phyloP scores from a whole-genome alignment of 768 basidiomycete genomes.

The Tricholoma bakamatsutake region DNA sequence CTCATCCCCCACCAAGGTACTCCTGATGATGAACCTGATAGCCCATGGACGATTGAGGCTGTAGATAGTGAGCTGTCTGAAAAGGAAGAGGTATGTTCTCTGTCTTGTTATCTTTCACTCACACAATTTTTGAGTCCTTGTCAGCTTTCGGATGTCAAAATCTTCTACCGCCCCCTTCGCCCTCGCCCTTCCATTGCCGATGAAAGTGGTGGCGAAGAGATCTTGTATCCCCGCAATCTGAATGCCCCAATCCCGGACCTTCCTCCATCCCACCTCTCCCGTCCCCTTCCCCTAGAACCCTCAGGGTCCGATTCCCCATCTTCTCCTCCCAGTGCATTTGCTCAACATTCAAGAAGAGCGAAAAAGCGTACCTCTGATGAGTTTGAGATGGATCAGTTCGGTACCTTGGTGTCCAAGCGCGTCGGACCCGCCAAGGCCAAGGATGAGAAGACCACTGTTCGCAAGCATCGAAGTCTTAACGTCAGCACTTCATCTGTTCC shows the following conservation, averaged over 20 bases:
- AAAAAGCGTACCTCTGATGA: slow-evolving; percentile 79
- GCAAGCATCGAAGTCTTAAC: slow-evolving; percentile 72
- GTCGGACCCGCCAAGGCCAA: slow-evolving; percentile 31
- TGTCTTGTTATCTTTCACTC: slow-evolving; percentile 4
- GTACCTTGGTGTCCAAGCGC: slow-evolving; percentile 51
- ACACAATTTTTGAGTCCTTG: background rate
- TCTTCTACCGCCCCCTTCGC: slow-evolving; percentile 46
- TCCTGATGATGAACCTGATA: slow-evolving; percentile 61
- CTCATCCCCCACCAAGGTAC: slow-evolving; percentile 31
- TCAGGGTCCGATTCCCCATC: slow-evolving; percentile 25
- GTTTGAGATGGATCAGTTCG: slow-evolving; percentile 73
- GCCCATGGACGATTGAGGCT: slow-evolving; percentile 87
- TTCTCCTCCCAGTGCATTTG: slow-evolving; percentile 67
- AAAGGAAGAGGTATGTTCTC: slow-evolving; percentile 53
- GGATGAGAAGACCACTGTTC: slow-evolving; percentile 46
- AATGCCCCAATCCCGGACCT: slow-evolving; percentile 23
- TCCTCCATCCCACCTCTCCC: slow-evolving; percentile 19
- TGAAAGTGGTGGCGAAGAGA: slow-evolving; percentile 88
- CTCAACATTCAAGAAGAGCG: slow-evolving; percentile 44
- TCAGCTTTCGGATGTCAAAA: slow-evolving; percentile 40
- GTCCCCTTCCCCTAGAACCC: slow-evolving; percentile 18
- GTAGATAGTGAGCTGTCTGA: slow-evolving; percentile 76
- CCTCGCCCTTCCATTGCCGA: slow-evolving; percentile 63
- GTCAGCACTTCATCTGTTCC: slow-evolving; percentile 37
- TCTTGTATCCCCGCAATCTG: slow-evolving; percentile 72